phyloP scores from a whole-genome alignment of 2,329 filamentous ascomycete genomes.

The Polytolypa hystricis region DNA sequence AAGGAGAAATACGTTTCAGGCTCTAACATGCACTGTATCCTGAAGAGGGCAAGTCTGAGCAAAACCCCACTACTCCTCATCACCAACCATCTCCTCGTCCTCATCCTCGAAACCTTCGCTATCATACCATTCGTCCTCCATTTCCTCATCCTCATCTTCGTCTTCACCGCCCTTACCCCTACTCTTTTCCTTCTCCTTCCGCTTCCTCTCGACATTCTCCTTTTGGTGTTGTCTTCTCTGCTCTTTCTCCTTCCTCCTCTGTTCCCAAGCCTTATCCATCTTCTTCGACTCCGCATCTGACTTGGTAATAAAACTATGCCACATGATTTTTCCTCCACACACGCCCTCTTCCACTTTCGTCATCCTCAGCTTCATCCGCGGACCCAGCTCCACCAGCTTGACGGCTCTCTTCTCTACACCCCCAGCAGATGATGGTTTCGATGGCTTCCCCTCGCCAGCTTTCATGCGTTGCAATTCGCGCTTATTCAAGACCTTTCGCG shows the following conservation, averaged over 20 bases:
- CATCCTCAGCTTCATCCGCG: slow-evolving; percentile 75
- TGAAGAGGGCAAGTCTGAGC: no score
- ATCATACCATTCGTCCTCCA: slow-evolving; percentile 44
- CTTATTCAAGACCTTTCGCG: slow-evolving; percentile 43
- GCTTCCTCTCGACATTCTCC: slow-evolving; percentile 83
- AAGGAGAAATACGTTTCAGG: no score
- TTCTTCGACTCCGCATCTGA: slow-evolving; percentile 63
- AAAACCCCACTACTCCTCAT: neutral
- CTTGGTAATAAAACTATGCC: slow-evolving; percentile 93
- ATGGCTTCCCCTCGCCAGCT: slow-evolving; percentile 34
- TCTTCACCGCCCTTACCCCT: slow-evolving; percentile 33
- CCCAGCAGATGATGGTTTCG: slow-evolving; percentile 31
- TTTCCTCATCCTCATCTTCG: slow-evolving; percentile 37
- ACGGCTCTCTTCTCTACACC: slow-evolving; percentile 74
- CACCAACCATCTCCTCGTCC: slow-evolving; percentile 25
- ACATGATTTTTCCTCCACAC: slow-evolving; percentile 84
- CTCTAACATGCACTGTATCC: no score
- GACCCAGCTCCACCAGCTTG: slow-evolving; percentile 84
- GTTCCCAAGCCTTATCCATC: slow-evolving; percentile 73
- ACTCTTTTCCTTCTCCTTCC: slow-evolving; percentile 47
- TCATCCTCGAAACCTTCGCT: slow-evolving; percentile 40
- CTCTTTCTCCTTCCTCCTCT: slow-evolving; percentile 69
- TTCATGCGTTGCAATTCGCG: slow-evolving; percentile 39
- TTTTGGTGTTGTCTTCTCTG: slow-evolving; percentile 69
- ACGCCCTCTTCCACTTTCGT: slow-evolving; percentile 95